Evolutionary conservation across 495 filamentous ascomycete species (phyloP).

Genomic region (Aspergillus hancockii): DNA sequence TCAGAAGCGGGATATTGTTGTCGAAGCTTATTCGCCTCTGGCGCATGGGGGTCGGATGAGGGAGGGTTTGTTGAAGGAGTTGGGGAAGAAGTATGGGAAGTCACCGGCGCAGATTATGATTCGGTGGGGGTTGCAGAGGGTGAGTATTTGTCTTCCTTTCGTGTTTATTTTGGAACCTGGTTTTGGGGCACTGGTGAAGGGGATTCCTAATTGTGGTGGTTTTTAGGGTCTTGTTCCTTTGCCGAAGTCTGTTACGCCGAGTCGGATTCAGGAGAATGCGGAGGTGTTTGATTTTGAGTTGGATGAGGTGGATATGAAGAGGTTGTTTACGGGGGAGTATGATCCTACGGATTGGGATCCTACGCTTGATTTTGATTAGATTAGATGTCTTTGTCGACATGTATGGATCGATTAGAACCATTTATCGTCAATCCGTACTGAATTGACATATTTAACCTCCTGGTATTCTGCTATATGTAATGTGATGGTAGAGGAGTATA

Average conservation of each 20-base stretch:
- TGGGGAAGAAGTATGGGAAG: conserved; percentile 73
- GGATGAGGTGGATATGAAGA: conserved; percentile 56
- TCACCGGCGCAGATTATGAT: conserved; percentile 77
- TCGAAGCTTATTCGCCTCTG: conserved; percentile 81
- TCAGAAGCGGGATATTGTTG: conserved; percentile 61
- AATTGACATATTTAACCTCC: too few species aligned
- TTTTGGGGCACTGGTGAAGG: not conserved
- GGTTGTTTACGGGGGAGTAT: conserved; percentile 58
- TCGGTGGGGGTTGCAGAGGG: conserved; percentile 81
- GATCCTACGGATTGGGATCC: conserved; percentile 63
- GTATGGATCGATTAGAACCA: too few species aligned
- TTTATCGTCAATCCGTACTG: too few species aligned
- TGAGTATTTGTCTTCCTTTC: conserved; percentile 19
- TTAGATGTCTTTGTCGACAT: too few species aligned
- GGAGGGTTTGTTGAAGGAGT: conserved; percentile 55
- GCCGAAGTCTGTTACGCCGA: conserved; percentile 60
- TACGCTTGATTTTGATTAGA: conserved; percentile 50
- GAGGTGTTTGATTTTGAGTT: conserved; percentile 83
- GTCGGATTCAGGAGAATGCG: conserved; percentile 68
- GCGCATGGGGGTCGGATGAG: conserved; percentile 64
- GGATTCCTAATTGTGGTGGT: not conserved
- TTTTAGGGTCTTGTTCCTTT: conserved; percentile 61
- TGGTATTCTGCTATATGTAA: too few species aligned
- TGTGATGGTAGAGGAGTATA: too few species aligned
- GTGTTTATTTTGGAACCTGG: not conserved